A percentile compares a stretch with the other conserved stretches of the same genome.
These are phyloP conservation scores for Astrephomene gubernaculifera DNA, from an alignment of 139 green algal genomes.

Conservation along the genomic window DNA sequence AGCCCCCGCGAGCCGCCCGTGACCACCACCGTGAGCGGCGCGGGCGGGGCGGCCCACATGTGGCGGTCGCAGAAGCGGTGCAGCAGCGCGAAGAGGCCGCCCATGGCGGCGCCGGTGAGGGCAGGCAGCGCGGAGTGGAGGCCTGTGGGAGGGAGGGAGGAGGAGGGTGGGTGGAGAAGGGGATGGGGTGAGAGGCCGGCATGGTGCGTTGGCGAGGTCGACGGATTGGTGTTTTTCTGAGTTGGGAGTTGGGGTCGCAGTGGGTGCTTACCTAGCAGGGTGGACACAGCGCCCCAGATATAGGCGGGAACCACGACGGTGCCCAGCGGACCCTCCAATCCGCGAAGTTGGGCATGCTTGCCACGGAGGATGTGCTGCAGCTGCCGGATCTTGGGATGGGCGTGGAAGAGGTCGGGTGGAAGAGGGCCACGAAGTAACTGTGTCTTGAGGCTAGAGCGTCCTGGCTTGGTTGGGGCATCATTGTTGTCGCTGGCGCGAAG, in stretches of 20 bases:
- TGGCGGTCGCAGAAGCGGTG: constrained; percentile 61
- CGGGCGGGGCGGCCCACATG: constrained; percentile 62
- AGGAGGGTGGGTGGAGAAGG: no score
- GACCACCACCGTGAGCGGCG: constrained; percentile 56
- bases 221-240: no score
- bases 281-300: constrained; percentile 8
- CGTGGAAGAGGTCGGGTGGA: constrained; percentile 7
- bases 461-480: not conserved
- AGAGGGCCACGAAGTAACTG: constrained; percentile 1
- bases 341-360: not conserved
- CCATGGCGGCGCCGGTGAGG: constrained; percentile 57
- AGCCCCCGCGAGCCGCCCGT: constrained; percentile 77
- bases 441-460: not conserved
- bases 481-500: no score
- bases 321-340: constrained; percentile 3
- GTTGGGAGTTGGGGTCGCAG: no score
- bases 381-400: constrained; percentile 29
- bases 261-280: constrained; percentile 5
- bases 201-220: no score
- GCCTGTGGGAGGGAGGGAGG: not conserved
- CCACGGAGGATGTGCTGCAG: constrained; percentile 14
- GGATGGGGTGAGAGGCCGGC: no score
- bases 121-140: constrained; percentile 30
- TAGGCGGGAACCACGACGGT: constrained; percentile 12
- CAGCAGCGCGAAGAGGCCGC: constrained; percentile 60